phyloP scores from a whole-genome alignment of 176 grass and related monocot species.

The Rhipidocladum racemiflorum region DNA sequence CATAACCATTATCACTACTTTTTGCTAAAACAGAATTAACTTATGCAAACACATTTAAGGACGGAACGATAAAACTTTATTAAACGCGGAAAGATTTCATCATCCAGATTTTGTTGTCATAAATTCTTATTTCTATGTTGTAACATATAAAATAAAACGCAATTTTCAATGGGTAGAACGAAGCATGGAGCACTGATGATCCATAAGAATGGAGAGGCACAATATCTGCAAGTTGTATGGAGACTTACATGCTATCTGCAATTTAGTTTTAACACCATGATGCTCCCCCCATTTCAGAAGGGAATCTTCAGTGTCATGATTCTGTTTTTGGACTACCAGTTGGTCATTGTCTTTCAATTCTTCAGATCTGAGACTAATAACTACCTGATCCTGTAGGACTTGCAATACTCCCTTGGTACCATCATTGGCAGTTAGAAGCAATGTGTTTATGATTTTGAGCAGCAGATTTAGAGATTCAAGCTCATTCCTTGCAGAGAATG shows the following conservation, averaged over 20 bases:
- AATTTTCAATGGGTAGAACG: not conserved
- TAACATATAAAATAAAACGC: not conserved
- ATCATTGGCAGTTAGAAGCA: conserved; percentile 37
- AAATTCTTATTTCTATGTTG: not conserved
- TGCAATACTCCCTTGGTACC: conserved; percentile 47
- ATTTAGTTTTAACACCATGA: conserved; percentile 77
- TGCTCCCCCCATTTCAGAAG: conserved; percentile 73
- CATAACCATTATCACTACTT: not conserved
- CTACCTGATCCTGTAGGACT: conserved; percentile 34
- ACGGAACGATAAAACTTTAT: not conserved
- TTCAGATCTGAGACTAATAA: conserved; percentile 49
- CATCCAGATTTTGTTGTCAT: not conserved
- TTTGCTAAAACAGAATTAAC: not conserved
- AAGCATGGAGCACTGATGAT: not conserved
- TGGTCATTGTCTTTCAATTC: conserved; percentile 16
- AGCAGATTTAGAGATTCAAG: conserved; percentile 76
- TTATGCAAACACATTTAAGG: not conserved
- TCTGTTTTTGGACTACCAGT: conserved; percentile 43
- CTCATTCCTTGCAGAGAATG: conserved; percentile 87
- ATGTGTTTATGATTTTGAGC: conserved; percentile 39
- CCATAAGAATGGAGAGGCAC: conserved; percentile 3
- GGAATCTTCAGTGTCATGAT: conserved; percentile 50
- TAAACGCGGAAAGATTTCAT: not conserved
- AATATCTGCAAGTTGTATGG: conserved; percentile 36
- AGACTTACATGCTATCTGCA: conserved; percentile 77